Evolutionary conservation across 441 rosid genomes (phyloP).

Genomic region (Corymbia calophylla): DNA sequence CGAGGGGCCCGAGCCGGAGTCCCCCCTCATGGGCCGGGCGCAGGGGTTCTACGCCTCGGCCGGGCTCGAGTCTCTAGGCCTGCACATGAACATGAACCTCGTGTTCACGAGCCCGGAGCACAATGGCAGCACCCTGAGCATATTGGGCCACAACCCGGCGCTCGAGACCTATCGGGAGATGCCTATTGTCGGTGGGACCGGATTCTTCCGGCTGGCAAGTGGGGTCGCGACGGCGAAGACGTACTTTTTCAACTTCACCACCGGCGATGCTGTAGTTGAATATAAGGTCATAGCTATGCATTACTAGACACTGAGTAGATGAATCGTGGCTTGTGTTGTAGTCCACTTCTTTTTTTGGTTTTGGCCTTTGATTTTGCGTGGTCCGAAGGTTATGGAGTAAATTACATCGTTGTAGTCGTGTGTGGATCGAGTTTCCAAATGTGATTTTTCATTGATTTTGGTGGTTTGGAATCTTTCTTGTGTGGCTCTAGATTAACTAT

Average conservation of each 20-base stretch:
- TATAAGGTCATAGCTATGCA: constrained; percentile 52
- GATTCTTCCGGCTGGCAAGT: constrained; percentile 56
- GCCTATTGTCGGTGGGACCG: constrained; percentile 77
- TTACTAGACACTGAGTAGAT: neutral
- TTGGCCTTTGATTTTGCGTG: neutral
- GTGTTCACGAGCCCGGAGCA: constrained; percentile 42
- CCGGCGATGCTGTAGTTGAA: constrained; percentile 57
- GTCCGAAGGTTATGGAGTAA: neutral
- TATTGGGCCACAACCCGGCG: constrained; percentile 52
- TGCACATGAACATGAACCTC: constrained; percentile 57
- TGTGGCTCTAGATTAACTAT: neutral
- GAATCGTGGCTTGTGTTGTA: neutral
- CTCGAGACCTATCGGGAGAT: constrained; percentile 42
- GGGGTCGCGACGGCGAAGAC: constrained; percentile 61
- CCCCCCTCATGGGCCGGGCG: constrained; percentile 58
- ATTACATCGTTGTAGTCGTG: neutral
- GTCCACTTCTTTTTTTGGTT: neutral
- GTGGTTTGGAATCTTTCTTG: neutral
- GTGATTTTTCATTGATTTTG: neutral
- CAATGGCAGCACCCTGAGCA: constrained; percentile 60
- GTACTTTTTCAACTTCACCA: constrained; percentile 25
- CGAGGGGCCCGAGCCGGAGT: constrained; percentile 43
- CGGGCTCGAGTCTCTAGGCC: constrained; percentile 35
- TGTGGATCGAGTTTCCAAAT: neutral
- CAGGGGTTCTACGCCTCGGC: constrained; percentile 63